Evolutionary conservation across 805 yeast genomes (phyloP).

Genomic region (Sugiyamaella chiloensis): DNA sequence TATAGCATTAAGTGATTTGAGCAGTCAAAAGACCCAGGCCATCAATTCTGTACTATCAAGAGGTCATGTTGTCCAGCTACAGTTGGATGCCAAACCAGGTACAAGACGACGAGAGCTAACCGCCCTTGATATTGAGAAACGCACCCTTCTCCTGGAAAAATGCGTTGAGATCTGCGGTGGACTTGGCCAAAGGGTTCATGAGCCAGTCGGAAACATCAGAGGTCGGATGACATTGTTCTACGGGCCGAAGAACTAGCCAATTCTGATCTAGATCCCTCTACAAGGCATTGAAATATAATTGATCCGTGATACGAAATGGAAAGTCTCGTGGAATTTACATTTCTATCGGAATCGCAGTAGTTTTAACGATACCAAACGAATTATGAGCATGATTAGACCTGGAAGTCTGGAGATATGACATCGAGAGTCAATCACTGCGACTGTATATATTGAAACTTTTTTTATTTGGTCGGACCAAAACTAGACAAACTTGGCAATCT

Average conservation of each 20-base stretch:
- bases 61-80: conserved; percentile 29
- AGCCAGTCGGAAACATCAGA: conserved; percentile 25
- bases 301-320: too few relatives aligned
- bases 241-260: conserved; percentile 8
- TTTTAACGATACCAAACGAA: too few relatives aligned
- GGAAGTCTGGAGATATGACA: too few relatives aligned
- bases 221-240: conserved; percentile 22
- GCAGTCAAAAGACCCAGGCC: conserved; percentile 32
- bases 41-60: conserved; percentile 31
- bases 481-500: too few relatives aligned
- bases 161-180: conserved; percentile 25
- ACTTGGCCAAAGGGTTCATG: conserved; percentile 24
- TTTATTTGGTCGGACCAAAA: too few relatives aligned
- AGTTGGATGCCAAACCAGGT: conserved; percentile 22
- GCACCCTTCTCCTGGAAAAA: conserved; percentile 26
- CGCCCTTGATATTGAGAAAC: conserved; percentile 30
- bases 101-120: conserved; percentile 15
- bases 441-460: too few relatives aligned
- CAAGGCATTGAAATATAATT: too few relatives aligned
- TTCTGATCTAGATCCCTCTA: neutral
- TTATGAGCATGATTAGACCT: too few relatives aligned
- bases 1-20: conserved; percentile 32
- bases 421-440: too few relatives aligned
- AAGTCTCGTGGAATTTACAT: too few relatives aligned
- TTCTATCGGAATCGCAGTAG: too few relatives aligned